Conservation (phyloP, 73 alveolate species). For the Tetrahymena thermophila region DNA sequence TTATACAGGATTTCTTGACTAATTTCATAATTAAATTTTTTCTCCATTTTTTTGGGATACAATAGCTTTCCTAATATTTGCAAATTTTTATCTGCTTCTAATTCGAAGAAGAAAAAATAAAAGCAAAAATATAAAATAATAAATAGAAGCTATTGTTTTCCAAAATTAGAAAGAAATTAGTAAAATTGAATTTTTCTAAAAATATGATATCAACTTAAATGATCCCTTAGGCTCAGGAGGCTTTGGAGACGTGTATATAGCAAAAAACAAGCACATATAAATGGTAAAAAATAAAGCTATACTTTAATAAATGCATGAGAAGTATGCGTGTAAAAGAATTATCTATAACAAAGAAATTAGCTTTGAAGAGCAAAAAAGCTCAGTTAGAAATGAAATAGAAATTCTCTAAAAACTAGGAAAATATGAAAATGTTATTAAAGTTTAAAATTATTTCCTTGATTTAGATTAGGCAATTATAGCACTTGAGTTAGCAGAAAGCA, state of each 20-base stretch:
- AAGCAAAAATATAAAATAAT: not conserved
- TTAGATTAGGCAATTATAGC: not conserved
- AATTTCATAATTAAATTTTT: not conserved
- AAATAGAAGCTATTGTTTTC: not conserved
- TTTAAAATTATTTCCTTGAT: not conserved
- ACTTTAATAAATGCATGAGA: not conserved
- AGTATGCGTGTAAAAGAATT: not conserved
- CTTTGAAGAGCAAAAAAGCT: not conserved
- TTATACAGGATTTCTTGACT: not conserved
- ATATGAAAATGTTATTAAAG: not conserved
- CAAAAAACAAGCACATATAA: not conserved
- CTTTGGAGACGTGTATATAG: not conserved
- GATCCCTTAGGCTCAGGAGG: not conserved
- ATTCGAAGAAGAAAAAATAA: not conserved
- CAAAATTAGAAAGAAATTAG: not conserved
- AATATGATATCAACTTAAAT: not conserved
- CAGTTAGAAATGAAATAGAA: not conserved
- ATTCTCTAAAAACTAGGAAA: not conserved
- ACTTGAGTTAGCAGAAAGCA: not conserved
- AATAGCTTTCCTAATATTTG: not conserved
- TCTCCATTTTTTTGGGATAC: not conserved
- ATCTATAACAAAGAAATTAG: not conserved
- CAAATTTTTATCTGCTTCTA: not conserved
- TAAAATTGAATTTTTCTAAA: not conserved
- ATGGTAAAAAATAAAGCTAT: not conserved